phyloP scores from a whole-genome alignment of 2,329 filamentous ascomycete species.

The Scorias spongiosa region DNA sequence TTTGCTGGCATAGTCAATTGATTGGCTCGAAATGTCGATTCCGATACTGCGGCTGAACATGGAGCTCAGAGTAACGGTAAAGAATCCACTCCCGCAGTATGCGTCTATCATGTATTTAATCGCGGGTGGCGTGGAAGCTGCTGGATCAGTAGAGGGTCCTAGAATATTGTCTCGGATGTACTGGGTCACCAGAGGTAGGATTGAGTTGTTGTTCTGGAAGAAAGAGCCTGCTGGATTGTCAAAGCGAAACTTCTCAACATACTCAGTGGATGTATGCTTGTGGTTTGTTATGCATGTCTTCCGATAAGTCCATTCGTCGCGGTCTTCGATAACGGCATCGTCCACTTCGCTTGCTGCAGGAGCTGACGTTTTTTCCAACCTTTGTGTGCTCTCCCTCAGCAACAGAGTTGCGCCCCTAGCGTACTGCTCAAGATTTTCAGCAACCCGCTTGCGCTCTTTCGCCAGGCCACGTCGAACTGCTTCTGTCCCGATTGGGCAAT shows the following conservation, averaged over 20 bases:
- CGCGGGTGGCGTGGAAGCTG: slow-evolving; percentile 18
- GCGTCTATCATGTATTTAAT: slow-evolving; percentile 90
- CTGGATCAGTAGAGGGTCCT: slow-evolving; percentile 24
- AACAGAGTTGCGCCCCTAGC: slow-evolving; percentile 74
- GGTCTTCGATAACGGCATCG: slow-evolving; percentile 39
- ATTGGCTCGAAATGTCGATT: slow-evolving; percentile 73
- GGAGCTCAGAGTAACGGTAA: slow-evolving; percentile 81
- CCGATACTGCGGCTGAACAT: slow-evolving; percentile 69
- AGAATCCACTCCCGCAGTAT: slow-evolving; percentile 92
- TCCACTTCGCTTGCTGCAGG: slow-evolving; percentile 15
- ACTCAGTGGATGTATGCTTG: slow-evolving; percentile 72
- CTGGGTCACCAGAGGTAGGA: slow-evolving; percentile 69
- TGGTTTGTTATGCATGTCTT: slow-evolving; percentile 83
- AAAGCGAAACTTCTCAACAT: slow-evolving; percentile 71
- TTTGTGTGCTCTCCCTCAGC: slow-evolving; percentile 67
- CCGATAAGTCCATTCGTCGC: slow-evolving; percentile 51
- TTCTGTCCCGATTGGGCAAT: slow-evolving; percentile 87
- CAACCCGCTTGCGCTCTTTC: slow-evolving; percentile 62
- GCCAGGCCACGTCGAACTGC: slow-evolving; percentile 68
- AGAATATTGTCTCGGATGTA: slow-evolving; percentile 74
- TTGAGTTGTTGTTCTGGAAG: slow-evolving; percentile 99
- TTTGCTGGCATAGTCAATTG: slow-evolving; percentile 60
- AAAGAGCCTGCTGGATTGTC: slow-evolving; percentile 86
- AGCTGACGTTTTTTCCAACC: slow-evolving; percentile 36
- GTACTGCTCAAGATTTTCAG: slow-evolving; percentile 54